Evolutionary conservation across 805 yeast species (phyloP), one percentile per base, ranked within the genome.

Genomic region (Yueomyces sp.): DNA sequence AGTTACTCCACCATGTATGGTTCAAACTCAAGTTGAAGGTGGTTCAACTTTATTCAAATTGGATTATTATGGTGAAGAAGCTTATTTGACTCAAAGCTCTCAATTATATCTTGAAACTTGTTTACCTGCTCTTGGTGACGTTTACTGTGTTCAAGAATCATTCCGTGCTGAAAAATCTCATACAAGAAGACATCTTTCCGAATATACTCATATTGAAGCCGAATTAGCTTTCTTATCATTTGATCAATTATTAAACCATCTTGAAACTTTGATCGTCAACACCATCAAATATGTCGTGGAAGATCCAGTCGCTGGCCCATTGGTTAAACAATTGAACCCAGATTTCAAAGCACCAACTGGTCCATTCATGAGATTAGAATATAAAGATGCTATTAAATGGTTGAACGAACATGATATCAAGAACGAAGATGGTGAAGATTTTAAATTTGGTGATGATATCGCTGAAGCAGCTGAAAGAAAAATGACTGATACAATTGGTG

Each of bases 1-100:
- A 72, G 96, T 94, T 47, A 92, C 97, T 37, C 96, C 98, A 40
- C 99, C 99, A 59, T 88, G 97, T 68, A 92, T 92, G 97, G 99
- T 92, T 45, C 98, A 92, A 70, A 88, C 96, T 37, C 97, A 92
- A 72, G 99, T 92, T 47, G 99, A 92, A 70, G 98, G 99, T 63
- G 99, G 99, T 44, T 84, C 96, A 37, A 92, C 98, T 19, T 72
- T 92, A 60, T 92, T 92, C 73, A 79, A 81, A 57, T 71, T 92
- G 70, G 83, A 85, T 64, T 92, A 94, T 72, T 92, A 92, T 63
- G 97, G 96, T 44, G 94, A 92, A 70, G 92, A 88, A 63, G 97
- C 98, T 8, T 92, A 70, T 67, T 73, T 92, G 59, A 94, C 99
- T 26, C 99, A 92, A 69, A 84, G 95, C 6, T 90, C 97, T 19